Percentiles rank a stretch among this genome's conserved stretches.
phyloP scores from a whole-genome alignment of 2,329 filamentous ascomycete genomes.

The Boeremia lycopersici region DNA sequence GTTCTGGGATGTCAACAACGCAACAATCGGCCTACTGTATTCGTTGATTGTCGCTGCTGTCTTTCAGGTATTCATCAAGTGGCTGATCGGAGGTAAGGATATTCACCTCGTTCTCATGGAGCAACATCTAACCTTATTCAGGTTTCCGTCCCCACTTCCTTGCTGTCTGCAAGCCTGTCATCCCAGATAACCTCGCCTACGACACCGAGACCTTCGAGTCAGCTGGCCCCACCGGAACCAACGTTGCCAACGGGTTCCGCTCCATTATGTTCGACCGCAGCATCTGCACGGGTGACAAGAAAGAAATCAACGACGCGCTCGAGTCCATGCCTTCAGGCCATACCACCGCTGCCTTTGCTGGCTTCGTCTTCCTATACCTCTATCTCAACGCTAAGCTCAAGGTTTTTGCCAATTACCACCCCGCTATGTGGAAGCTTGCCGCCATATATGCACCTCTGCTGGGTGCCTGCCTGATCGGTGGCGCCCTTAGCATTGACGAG shows the following conservation, averaged over 20 bases:
- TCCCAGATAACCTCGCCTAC: slow-evolving; percentile 48
- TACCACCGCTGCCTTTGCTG: slow-evolving; percentile 74
- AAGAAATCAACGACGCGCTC: slow-evolving; percentile 70
- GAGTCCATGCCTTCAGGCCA: slow-evolving; percentile 77
- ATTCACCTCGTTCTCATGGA: not conserved
- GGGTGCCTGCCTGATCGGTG: slow-evolving; percentile 70
- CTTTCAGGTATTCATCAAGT: slow-evolving; percentile 78
- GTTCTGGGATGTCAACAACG: slow-evolving; percentile 68
- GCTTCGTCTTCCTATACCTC: slow-evolving; percentile 71
- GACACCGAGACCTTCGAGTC: slow-evolving; percentile 31
- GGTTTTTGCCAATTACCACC: slow-evolving; percentile 74
- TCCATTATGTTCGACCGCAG: slow-evolving; percentile 71
- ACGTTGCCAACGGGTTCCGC: slow-evolving; percentile 59
- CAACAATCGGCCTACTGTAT: slow-evolving; percentile 71
- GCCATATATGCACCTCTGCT: slow-evolving; percentile 69
- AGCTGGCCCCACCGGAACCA: slow-evolving; percentile 57
- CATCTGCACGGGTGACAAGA: slow-evolving; percentile 70
- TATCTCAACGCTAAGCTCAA: slow-evolving; percentile 83
- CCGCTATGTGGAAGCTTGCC: slow-evolving; percentile 75
- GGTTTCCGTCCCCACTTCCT: slow-evolving; percentile 68
- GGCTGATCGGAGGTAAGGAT: slow-evolving; percentile 71
- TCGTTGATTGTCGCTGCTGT: slow-evolving; percentile 72
- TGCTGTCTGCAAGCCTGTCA: slow-evolving; percentile 68
- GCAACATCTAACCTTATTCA: not conserved
- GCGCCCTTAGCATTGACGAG: slow-evolving; percentile 72